A percentile compares a stretch with the other conserved stretches of the same genome.
phyloP scores from a whole-genome alignment of 2,329 filamentous ascomycete genomes.

The Fusarium concolor region DNA sequence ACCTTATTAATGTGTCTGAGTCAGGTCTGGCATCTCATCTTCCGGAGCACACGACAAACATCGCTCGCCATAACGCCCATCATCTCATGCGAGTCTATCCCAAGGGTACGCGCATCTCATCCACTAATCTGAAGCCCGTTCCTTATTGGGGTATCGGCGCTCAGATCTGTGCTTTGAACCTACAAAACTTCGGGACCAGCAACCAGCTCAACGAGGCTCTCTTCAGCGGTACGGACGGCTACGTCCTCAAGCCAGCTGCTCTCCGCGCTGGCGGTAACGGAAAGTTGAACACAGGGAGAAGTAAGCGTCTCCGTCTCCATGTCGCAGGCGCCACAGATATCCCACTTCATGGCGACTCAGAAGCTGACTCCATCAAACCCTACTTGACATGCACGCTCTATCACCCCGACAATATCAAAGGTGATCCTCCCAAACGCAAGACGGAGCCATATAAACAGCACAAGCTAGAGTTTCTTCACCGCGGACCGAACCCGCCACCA shows the following conservation, averaged over 20 bases:
- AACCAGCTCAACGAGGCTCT: constrained; percentile 77
- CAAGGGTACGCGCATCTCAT: constrained; percentile 76
- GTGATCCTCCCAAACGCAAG: constrained; percentile 69
- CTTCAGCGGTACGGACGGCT: constrained; percentile 73
- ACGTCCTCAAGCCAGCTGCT: constrained; percentile 71
- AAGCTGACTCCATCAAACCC: constrained; percentile 67
- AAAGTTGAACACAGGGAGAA: constrained; percentile 58
- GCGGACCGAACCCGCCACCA: constrained; percentile 66
- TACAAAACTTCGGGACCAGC: constrained; percentile 73
- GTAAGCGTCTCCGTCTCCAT: constrained; percentile 65
- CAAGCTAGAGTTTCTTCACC: constrained; percentile 65
- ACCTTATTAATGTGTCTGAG: constrained; percentile 77
- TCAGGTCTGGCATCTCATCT: constrained; percentile 66
- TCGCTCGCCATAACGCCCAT: constrained; percentile 70
- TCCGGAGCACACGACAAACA: constrained; percentile 57
- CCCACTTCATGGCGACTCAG: constrained; percentile 63
- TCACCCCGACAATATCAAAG: constrained; percentile 64
- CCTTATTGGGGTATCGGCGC: constrained; percentile 75
- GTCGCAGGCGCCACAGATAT: constrained; percentile 72
- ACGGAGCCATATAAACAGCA: constrained; percentile 71
- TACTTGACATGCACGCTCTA: constrained; percentile 75
- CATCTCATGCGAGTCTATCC: constrained; percentile 79
- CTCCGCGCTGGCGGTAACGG: constrained; percentile 68
- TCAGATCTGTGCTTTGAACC: constrained; percentile 77
- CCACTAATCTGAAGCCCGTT: constrained; percentile 71